Base-by-base conservation (phyloP, 257 asterid species). In the Plantago major region DNA sequence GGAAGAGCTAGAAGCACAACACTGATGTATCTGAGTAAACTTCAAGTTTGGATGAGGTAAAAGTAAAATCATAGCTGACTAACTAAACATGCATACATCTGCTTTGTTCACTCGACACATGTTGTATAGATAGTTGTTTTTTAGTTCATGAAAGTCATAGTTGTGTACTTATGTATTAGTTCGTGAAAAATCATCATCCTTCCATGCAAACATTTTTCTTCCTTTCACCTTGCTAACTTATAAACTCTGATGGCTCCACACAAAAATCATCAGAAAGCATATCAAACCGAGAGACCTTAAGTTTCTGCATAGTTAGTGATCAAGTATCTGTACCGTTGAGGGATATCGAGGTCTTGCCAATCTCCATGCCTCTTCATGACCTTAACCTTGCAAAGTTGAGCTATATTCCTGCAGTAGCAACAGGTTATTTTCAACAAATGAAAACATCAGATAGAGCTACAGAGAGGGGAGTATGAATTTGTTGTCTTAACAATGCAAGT, bases 381-480 rank as follows among this genome's bases (percentile, higher is more conserved):
- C 82, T 85, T 87, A 63, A 87, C 81, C 69, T 80, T 87, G 48
- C 94, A 83, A 59, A 85, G 88, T 51, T 85, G 95, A 50, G 89
- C 90, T 45, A 85, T 78, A 62, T 81, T 90, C 79, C 96, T 90
- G 84, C 79, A 76, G 42, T 22, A 22, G 14, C 57, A 22, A n/a
- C 7, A 48, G 54, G 18, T 48, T 48, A 17, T 48, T 52, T 6
- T 38, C 33, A 52, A 52, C 57, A 52, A 2, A 19, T 52, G 5
- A 4, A 19, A 52, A 11, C 38, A 19, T 52, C 18, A 17, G 38
- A 52, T 11, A 10, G 2, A 52, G 7, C 38, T 9, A 9, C n/a
- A 17, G 53, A 48, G 17, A 52, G 57, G 11, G 26, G 4, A 33
- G 26, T 18, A 18, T 52, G 37, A 52, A 18, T 33, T 9, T 3